Percentiles rank a stretch among this genome's conserved stretches.
Conservation (phyloP, 169 alveolate species). For the Theileria parva region DNA sequence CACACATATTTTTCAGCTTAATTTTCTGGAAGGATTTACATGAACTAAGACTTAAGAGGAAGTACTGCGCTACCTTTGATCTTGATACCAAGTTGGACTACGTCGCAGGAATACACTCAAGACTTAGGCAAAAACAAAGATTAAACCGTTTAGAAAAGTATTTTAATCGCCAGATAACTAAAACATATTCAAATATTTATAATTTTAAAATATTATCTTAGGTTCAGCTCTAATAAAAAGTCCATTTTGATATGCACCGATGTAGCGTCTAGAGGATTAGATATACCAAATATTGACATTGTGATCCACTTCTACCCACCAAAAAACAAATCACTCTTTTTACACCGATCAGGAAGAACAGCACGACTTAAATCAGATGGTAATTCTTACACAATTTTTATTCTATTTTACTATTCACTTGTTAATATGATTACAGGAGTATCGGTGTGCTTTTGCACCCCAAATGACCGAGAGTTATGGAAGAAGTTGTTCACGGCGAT, state of each 20-base stretch:
- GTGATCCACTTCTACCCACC: constrained; percentile 93
- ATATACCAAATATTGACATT: constrained; percentile 86
- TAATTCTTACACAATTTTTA: constrained; percentile 1
- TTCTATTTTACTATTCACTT: neutral
- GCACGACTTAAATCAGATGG: constrained; percentile 83
- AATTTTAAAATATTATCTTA: neutral
- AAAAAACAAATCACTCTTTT: constrained; percentile 83
- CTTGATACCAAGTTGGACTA: constrained; percentile 40
- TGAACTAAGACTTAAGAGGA: constrained; percentile 44
- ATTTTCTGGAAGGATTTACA: constrained; percentile 65
- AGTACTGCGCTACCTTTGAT: constrained; percentile 54
- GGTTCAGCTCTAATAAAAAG: constrained; percentile 50
- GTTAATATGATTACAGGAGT: constrained; percentile 27
- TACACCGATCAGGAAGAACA: constrained; percentile 95
- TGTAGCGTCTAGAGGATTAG: constrained; percentile 93
- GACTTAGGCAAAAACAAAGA: constrained; percentile 59
- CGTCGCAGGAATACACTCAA: constrained; percentile 62
- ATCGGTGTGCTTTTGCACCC: constrained; percentile 52
- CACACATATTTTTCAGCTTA: constrained; percentile 3
- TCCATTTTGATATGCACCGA: constrained; percentile 89
- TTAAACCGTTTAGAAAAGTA: constrained; percentile 58
- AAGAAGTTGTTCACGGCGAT: constrained; percentile 48
- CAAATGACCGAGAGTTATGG: constrained; percentile 58
- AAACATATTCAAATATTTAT: no score
- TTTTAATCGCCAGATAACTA: neutral